Conservation (phyloP, 345 rosid genomes). For the Aegle marmelos region DNA sequence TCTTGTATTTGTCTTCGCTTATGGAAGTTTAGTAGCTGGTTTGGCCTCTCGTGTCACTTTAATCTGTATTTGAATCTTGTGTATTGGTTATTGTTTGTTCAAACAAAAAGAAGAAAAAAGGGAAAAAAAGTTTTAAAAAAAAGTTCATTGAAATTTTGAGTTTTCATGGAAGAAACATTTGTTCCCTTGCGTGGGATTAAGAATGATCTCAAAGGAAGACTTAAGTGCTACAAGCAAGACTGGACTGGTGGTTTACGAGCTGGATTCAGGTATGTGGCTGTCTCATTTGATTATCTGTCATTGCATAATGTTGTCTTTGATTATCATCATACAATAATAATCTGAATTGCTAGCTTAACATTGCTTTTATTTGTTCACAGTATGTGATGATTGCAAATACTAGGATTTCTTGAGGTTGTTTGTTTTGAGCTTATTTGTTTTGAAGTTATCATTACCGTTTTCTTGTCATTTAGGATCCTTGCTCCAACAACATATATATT, state of each 20-base stretch:
- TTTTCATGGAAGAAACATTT: slow-evolving; percentile 72
- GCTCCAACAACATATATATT: slow-evolving; percentile 75
- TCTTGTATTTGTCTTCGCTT: slow-evolving; percentile 11
- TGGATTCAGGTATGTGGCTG: slow-evolving; percentile 54
- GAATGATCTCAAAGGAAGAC: slow-evolving; percentile 65
- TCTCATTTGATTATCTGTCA: not conserved
- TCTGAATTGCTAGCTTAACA: slow-evolving; percentile 4
- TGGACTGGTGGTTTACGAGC: slow-evolving; percentile 70
- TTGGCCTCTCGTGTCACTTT: slow-evolving; percentile 59
- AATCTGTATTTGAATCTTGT: slow-evolving; percentile 15
- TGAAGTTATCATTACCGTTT: slow-evolving; percentile 18
- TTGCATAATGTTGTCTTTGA: not conserved
- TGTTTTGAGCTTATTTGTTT: not conserved
- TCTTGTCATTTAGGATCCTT: slow-evolving; percentile 46
- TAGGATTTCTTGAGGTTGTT: not conserved
- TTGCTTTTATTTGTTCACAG: not conserved
- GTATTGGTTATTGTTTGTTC: slow-evolving; percentile 10
- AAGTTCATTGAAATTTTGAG: slow-evolving; percentile 21
- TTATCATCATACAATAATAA: not conserved
- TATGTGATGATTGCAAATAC: not conserved
- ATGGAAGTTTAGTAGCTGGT: slow-evolving; percentile 31
- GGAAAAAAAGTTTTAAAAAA: not conserved
- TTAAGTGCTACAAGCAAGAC: slow-evolving; percentile 75
- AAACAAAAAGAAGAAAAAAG: not conserved
- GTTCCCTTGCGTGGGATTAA: slow-evolving; percentile 77